These are phyloP conservation scores for Fusarium oxysporum DNA, from an alignment of 2,329 filamentous ascomycete genomes.

Conservation along the genomic window DNA sequence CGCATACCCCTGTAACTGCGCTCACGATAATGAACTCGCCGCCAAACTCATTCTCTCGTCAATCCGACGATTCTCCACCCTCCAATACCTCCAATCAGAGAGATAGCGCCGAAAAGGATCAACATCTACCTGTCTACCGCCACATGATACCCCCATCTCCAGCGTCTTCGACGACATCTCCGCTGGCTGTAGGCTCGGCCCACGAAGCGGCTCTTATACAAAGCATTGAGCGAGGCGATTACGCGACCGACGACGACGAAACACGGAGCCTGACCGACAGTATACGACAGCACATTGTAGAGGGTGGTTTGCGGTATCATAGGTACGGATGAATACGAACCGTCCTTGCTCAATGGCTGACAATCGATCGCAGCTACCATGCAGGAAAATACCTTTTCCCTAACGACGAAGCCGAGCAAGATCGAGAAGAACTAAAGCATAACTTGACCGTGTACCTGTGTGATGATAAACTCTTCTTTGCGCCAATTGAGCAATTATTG, in stretches of 20 bases:
- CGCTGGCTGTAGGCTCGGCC: conserved; percentile 48
- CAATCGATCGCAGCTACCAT: conserved; percentile 48
- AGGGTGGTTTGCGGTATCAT: conserved; percentile 55
- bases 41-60: conserved; percentile 37
- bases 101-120: neutral
- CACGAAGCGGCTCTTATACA: conserved; percentile 48
- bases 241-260: conserved; percentile 48
- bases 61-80: neutral
- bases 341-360: neutral
- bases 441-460: conserved; percentile 54
- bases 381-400: conserved; percentile 57
- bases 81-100: neutral
- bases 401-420: conserved; percentile 58
- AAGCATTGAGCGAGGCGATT: conserved; percentile 50
- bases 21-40: conserved; percentile 42
- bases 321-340: neutral
- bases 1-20: conserved; percentile 6
- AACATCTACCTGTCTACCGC: neutral
- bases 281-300: conserved; percentile 57
- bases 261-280: conserved; percentile 57
- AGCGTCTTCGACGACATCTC: conserved; percentile 42
- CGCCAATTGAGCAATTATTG: conserved; percentile 56
- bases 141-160: conserved; percentile 45
- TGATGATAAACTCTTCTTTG: conserved; percentile 56
- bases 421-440: conserved; percentile 57